These are phyloP conservation scores for Aschersonia sp. DNA, from an alignment of 2,329 filamentous ascomycete species.

Conservation along the genomic window DNA sequence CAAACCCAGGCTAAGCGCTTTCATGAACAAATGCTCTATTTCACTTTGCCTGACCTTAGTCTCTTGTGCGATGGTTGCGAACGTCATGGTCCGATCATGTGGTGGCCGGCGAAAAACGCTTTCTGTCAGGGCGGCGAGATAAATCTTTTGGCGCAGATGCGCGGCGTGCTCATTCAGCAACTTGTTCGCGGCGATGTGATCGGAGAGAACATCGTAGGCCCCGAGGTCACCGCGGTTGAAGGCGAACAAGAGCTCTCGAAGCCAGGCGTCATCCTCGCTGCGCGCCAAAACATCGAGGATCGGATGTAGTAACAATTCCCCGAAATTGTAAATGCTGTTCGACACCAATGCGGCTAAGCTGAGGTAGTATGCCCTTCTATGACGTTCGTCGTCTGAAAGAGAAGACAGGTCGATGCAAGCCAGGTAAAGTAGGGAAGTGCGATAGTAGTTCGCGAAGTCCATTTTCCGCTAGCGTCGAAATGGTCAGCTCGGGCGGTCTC, in stretches of 20 bases:
- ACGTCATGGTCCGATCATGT: constrained; percentile 90
- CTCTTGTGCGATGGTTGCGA: constrained; percentile 74
- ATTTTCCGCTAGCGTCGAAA: constrained; percentile 41
- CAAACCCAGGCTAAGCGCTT: constrained; percentile 86
- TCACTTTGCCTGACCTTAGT: constrained; percentile 84
- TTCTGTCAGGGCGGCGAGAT: constrained; percentile 89
- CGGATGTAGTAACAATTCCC: constrained; percentile 93
- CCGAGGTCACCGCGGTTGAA: constrained; percentile 92
- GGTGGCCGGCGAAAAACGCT: constrained; percentile 91
- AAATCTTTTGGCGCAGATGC: constrained; percentile 95
- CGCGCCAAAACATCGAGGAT: constrained; percentile 70
- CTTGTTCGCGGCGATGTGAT: constrained; percentile 66
- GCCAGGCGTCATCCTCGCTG: constrained; percentile 67
- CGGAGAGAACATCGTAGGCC: constrained; percentile 71
- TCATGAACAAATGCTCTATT: constrained; percentile 98
- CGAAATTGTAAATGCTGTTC: constrained; percentile 97
- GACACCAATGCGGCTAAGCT: constrained; percentile 86
- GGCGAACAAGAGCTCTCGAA: constrained; percentile 89
- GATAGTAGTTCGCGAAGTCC: constrained; percentile 94
- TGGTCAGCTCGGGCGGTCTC: background rate
- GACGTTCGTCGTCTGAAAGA: constrained; percentile 60
- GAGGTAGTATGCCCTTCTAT: constrained; percentile 78
- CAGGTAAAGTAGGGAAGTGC: constrained; percentile 92
- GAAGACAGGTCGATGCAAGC: constrained; percentile 80
- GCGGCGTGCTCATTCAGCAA: constrained; percentile 66